These are phyloP conservation scores for Melocanna baccifera DNA, from an alignment of 176 grass and related monocot genomes.

Conservation along the genomic window DNA sequence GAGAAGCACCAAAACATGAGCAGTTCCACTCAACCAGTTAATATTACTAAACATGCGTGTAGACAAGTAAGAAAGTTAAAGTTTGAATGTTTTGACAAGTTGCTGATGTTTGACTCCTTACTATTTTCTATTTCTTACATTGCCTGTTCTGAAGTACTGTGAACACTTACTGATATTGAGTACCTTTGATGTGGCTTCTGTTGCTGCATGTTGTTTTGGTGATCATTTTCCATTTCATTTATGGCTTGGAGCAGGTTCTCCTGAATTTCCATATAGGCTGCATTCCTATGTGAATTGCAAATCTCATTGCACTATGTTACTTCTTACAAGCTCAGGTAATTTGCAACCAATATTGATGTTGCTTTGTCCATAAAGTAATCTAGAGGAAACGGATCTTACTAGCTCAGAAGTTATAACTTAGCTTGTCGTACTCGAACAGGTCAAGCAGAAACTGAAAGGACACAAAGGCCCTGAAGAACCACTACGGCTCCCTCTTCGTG, in stretches of 20 bases:
- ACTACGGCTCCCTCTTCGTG: slow-evolving; percentile 26
- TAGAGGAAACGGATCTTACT: neutral
- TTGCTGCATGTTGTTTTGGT: neutral
- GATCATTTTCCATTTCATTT: neutral
- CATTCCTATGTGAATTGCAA: neutral
- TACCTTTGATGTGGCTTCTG: neutral
- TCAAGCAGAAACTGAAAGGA: slow-evolving; percentile 38
- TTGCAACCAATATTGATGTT: neutral
- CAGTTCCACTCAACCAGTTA: neutral
- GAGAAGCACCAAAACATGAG: neutral
- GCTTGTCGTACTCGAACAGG: slow-evolving; percentile 22
- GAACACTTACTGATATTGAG: neutral
- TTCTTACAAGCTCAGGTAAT: neutral
- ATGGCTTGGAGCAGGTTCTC: neutral
- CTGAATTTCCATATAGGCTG: neutral
- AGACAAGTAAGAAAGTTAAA: neutral
- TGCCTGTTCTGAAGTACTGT: neutral
- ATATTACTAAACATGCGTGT: neutral
- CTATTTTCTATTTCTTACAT: neutral
- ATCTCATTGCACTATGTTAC: neutral
- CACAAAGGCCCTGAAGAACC: slow-evolving; percentile 21
- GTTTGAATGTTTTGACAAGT: neutral
- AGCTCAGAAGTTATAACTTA: neutral
- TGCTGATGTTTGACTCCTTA: neutral
- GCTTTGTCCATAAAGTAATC: neutral